Conservation (phyloP, 768 basidiomycete genomes). For the Piloderma croceum region DNA sequence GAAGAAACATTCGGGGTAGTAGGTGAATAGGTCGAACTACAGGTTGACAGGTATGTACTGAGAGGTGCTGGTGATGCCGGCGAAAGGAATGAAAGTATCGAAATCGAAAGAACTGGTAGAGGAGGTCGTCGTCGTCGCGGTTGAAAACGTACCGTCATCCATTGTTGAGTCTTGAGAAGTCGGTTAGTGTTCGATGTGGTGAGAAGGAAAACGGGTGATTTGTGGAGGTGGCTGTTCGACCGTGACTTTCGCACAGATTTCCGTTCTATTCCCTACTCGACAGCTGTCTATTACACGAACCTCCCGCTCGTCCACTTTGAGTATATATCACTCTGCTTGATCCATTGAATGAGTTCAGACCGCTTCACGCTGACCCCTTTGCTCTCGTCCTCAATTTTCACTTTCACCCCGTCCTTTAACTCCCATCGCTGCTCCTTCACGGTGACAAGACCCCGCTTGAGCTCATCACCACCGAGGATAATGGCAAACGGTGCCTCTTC, state of each 20-base stretch:
- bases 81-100: slow-evolving; percentile 32
- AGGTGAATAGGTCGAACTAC: slow-evolving; percentile 4
- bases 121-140: slow-evolving; percentile 63
- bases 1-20: background rate
- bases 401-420: slow-evolving; percentile 60
- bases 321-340: too few species aligned
- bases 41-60: slow-evolving; percentile 4
- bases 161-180: slow-evolving; percentile 39
- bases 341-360: slow-evolving; percentile 55
- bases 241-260: too few species aligned
- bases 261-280: too few species aligned
- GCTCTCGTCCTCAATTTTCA: slow-evolving; percentile 51
- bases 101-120: slow-evolving; percentile 44
- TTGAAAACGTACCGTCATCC: slow-evolving; percentile 79
- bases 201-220: too few species aligned
- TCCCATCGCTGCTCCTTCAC: slow-evolving; percentile 92
- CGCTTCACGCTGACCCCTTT: slow-evolving; percentile 64
- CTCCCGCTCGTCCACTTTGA: too few species aligned
- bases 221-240: too few species aligned
- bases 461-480: slow-evolving; percentile 84
- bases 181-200: too few species aligned
- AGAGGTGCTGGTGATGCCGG: slow-evolving; percentile 2
- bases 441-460: slow-evolving; percentile 75
- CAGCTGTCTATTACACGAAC: too few species aligned
- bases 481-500: slow-evolving; percentile 92